These are phyloP conservation scores for Rachicladosporium sp. DNA, from an alignment of 2,329 filamentous ascomycete genomes.

Conservation along the genomic window DNA sequence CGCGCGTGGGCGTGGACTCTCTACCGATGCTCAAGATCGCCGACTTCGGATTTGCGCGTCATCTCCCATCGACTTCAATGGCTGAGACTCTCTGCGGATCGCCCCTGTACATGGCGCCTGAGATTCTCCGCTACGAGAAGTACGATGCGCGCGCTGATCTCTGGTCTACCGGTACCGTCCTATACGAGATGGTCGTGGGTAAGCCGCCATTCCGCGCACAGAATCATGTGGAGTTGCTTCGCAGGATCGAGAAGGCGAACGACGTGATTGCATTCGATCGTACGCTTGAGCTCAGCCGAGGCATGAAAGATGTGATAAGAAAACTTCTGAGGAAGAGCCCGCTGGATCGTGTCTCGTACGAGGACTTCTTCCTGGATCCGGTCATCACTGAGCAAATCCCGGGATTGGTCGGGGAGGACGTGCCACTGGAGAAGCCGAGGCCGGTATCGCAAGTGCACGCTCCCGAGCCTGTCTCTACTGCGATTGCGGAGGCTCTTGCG, in stretches of 20 bases:
- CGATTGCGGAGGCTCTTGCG: not conserved
- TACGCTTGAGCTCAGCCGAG: slow-evolving; percentile 47
- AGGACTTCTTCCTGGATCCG: slow-evolving; percentile 65
- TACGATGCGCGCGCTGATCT: slow-evolving; percentile 95
- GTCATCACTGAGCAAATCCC: slow-evolving; percentile 21
- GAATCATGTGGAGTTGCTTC: slow-evolving; percentile 87
- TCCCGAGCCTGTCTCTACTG: not conserved
- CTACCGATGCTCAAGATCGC: slow-evolving; percentile 95
- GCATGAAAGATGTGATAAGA: slow-evolving; percentile 71
- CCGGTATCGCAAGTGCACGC: not conserved
- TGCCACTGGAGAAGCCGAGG: slow-evolving; percentile 7
- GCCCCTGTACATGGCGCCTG: slow-evolving; percentile 95
- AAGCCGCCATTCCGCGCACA: slow-evolving; percentile 80
- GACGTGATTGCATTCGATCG: slow-evolving; percentile 65
- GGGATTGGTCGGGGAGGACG: slow-evolving; percentile 20
- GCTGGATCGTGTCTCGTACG: slow-evolving; percentile 72
- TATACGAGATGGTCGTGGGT: slow-evolving; percentile 90
- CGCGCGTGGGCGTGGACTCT: slow-evolving; percentile 66
- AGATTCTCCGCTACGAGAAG: slow-evolving; percentile 92
- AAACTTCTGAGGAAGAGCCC: slow-evolving; percentile 74
- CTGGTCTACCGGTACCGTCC: slow-evolving; percentile 92
- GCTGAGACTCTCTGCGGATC: slow-evolving; percentile 95
- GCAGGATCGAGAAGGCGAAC: slow-evolving; percentile 80
- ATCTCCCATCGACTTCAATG: slow-evolving; percentile 77
- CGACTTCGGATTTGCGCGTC: slow-evolving; percentile 95